Evolutionary conservation across 202 grass and related monocot genomes (phyloP), one percentile per base, ranked within the genome.

Genomic region (Musa balbisiana): DNA sequence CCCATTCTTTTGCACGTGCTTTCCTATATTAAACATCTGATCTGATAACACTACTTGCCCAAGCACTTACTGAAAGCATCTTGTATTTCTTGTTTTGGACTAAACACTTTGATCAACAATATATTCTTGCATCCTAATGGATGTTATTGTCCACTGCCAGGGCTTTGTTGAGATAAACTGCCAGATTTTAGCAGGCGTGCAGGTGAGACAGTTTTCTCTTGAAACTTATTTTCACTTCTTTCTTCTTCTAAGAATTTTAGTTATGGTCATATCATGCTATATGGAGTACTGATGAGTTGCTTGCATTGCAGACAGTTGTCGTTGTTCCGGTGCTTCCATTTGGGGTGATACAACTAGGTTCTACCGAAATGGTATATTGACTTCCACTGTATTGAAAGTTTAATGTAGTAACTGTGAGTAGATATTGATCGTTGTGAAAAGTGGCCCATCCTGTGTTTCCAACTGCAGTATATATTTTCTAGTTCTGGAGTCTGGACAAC

Each of bases 301-400:
- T 49, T 89, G 16, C 59, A 62, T 51, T 85, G 69, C 88, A 97
- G 93, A 97, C 93, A 49, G 91, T 91, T 69, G 90, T 87, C 24
- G 87, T 93, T 76, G 82, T 97, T 87, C 90, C 93, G 73, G 81
- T 97, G 68, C 84, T 97, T 73, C 90, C 90, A 54, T 80, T 78
- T 27, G 93, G 93, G 26, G 93, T 96, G 59, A 78, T 96, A 80
- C 93, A 96, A 66, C 87, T 96, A 53, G 93, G 93, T 63, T 96
- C 93, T 29, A 89, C 87, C 76, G 62, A 80, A 64, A 81, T 85
- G 81, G 93, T 97, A 97, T 78, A 80, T 15, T 67, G 3, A 55
- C 10, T 54, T 54, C 71, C 14, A 55, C 22, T 5, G 3, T 17
- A 13, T 49, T 43, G 11, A n/a, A 10, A 50, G 67, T 8, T 49